Evolutionary conservation across 768 basidiomycete species (phyloP).

Genomic region (Fomitopsis serialis): DNA sequence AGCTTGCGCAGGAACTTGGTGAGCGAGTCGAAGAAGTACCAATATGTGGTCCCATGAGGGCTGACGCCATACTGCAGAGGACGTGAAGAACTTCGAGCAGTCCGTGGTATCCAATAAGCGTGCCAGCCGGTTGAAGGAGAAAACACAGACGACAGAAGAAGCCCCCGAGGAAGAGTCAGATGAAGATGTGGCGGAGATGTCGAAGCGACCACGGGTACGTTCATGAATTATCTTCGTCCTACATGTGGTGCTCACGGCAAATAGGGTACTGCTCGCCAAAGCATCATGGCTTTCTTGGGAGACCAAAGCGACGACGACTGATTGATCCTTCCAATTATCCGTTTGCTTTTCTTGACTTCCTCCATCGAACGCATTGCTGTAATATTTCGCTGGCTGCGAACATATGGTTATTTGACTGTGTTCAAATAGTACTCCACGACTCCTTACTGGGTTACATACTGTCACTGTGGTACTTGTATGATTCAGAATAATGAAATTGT

Average conservation of each 20-base stretch:
- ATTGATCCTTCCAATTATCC: not conserved
- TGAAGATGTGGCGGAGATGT: slow-evolving; percentile 1
- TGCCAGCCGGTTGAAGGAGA: slow-evolving; percentile 17
- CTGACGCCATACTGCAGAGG: slow-evolving; percentile 41
- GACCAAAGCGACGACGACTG: slow-evolving; percentile 69
- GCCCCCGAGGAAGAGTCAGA: slow-evolving; percentile 26
- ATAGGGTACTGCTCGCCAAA: slow-evolving; percentile 44
- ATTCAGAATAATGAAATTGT: too few species aligned
- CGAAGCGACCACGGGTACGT: slow-evolving; percentile 28
- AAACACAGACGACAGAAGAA: slow-evolving; percentile 24
- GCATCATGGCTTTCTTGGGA: slow-evolving; percentile 66
- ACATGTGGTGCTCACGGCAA: not conserved
- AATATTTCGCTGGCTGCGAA: too few species aligned
- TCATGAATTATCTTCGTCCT: not conserved
- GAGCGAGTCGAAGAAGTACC: not conserved
- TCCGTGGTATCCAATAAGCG: slow-evolving; percentile 34
- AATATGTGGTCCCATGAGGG: not conserved
- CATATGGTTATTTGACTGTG: too few species aligned
- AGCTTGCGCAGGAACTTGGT: slow-evolving; percentile 78
- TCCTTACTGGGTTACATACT: not conserved
- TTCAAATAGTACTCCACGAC: too few species aligned
- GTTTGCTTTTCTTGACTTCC: too few species aligned
- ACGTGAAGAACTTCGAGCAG: slow-evolving; percentile 67
- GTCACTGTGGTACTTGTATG: not conserved
- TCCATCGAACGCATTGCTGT: not conserved